A percentile compares a stretch with the other conserved stretches of the same genome.
phyloP scores from a whole-genome alignment of 2,329 filamentous ascomycete genomes.

The Xylariales sp. region DNA sequence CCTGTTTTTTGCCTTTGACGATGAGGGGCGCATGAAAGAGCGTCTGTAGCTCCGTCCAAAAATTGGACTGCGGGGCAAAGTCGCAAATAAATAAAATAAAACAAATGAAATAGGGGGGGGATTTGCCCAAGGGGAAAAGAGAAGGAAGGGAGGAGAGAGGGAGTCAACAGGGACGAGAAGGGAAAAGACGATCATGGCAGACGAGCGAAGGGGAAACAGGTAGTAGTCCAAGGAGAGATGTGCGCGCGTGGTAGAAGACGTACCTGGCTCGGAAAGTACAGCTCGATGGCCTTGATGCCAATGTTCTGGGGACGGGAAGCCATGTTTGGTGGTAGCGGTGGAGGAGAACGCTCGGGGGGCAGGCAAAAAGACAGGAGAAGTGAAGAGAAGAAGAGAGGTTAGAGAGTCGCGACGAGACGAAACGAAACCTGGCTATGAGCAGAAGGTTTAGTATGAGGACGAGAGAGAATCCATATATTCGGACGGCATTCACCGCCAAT shows the following conservation, averaged over 20 bases:
- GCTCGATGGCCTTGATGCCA: constrained; percentile 89
- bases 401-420: neutral
- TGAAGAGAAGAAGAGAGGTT: neutral
- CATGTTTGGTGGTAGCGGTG: constrained; percentile 42
- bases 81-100: neutral
- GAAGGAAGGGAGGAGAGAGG: neutral
- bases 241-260: constrained; percentile 23
- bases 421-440: neutral
- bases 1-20: too few relatives aligned
- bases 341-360: neutral
- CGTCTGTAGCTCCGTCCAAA: too few relatives aligned
- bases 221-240: neutral
- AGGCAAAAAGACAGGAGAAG: neutral
- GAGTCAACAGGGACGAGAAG: neutral
- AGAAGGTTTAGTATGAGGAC: constrained; percentile 4
- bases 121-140: neutral
- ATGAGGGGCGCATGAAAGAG: too few relatives aligned
- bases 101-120: neutral
- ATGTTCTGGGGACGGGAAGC: constrained; percentile 77
- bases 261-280: constrained; percentile 85
- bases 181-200: constrained; percentile 1
- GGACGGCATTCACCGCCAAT: constrained; percentile 8
- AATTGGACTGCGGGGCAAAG: too few relatives aligned
- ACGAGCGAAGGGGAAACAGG: neutral
- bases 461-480: constrained; percentile 4